These are phyloP conservation scores for Uncinocarpus reesii DNA, from an alignment of 2,329 filamentous ascomycete genomes.

Conservation along the genomic window DNA sequence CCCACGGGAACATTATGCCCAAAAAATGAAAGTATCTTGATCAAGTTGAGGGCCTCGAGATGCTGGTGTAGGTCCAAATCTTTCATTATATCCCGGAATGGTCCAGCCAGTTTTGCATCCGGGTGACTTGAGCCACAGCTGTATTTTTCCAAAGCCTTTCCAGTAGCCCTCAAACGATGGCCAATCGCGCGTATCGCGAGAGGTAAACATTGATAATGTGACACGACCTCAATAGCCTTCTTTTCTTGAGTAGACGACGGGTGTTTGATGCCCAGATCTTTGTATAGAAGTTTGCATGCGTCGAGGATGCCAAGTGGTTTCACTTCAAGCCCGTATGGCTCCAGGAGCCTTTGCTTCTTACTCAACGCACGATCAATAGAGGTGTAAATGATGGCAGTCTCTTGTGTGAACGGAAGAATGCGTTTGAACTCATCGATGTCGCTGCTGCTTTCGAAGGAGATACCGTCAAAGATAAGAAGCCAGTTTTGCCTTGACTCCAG, in stretches of 20 bases:
- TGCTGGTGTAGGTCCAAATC: constrained; percentile 35
- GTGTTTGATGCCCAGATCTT: constrained; percentile 50
- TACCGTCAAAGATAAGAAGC: constrained; percentile 58
- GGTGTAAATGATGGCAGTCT: constrained; percentile 58
- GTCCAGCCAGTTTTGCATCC: constrained; percentile 45
- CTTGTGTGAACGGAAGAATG: constrained; percentile 54
- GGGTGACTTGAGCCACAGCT: constrained; percentile 46
- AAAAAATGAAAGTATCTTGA: constrained; percentile 56
- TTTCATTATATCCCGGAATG: constrained; percentile 40
- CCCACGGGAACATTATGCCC: constrained; percentile 56
- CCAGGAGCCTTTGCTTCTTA: constrained; percentile 49
- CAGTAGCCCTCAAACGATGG: constrained; percentile 50
- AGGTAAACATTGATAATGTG: constrained; percentile 54
- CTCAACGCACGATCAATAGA: constrained; percentile 51
- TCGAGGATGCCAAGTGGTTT: constrained; percentile 47
- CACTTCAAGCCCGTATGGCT: constrained; percentile 50
- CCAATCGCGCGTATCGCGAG: constrained; percentile 59
- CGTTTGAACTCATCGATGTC: constrained; percentile 42
- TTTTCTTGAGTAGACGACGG: constrained; percentile 46
- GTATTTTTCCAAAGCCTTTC: constrained; percentile 53
- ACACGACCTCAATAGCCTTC: constrained; percentile 52
- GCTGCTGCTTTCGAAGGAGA: constrained; percentile 50
- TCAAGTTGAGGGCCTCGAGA: constrained; percentile 51
- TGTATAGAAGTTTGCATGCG: constrained; percentile 51
- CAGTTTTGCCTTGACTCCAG: constrained; percentile 52